These are phyloP conservation scores for Arachnomyces sp. DNA, from an alignment of 2,329 filamentous ascomycete genomes.

Conservation along the genomic window DNA sequence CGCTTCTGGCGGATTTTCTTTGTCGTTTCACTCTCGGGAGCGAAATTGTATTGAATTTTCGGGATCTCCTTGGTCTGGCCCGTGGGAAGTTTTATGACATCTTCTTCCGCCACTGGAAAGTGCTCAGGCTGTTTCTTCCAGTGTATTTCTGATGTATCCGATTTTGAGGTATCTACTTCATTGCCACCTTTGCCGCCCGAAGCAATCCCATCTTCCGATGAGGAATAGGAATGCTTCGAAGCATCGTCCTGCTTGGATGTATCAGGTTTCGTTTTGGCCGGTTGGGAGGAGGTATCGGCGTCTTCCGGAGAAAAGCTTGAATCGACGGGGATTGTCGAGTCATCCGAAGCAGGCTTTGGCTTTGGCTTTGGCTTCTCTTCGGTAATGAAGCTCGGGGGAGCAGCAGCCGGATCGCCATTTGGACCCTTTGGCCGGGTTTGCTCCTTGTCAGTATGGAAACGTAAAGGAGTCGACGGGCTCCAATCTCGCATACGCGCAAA, in stretches of 20 bases:
- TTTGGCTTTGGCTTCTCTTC: not conserved
- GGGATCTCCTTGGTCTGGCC: conserved; percentile 64
- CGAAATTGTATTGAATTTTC: conserved; percentile 66
- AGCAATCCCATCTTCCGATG: conserved; percentile 18
- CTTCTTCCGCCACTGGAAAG: conserved; percentile 65
- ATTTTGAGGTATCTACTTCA: conserved; percentile 21
- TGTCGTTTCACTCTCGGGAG: conserved; percentile 52
- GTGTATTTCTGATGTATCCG: conserved; percentile 41
- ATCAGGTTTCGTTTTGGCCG: not conserved
- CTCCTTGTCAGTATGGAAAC: not conserved
- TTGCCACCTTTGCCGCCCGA: conserved; percentile 27
- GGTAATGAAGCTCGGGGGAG: not conserved
- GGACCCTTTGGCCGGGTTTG: not conserved
- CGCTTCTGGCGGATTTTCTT: conserved; percentile 59
- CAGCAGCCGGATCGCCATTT: no score
- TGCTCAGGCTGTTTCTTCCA: conserved; percentile 70
- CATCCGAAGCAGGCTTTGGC: no score
- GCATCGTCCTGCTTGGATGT: not conserved
- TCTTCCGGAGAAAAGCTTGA: no score
- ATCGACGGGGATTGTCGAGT: no score
- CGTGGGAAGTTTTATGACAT: conserved; percentile 68
- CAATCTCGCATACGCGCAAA: conserved; percentile 42
- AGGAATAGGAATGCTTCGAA: not conserved
- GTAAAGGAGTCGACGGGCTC: conserved; percentile 10
- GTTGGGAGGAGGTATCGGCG: not conserved